Evolutionary conservation across 164 flowering plant species (phyloP).

Genomic region (Chimonanthus praecox): DNA sequence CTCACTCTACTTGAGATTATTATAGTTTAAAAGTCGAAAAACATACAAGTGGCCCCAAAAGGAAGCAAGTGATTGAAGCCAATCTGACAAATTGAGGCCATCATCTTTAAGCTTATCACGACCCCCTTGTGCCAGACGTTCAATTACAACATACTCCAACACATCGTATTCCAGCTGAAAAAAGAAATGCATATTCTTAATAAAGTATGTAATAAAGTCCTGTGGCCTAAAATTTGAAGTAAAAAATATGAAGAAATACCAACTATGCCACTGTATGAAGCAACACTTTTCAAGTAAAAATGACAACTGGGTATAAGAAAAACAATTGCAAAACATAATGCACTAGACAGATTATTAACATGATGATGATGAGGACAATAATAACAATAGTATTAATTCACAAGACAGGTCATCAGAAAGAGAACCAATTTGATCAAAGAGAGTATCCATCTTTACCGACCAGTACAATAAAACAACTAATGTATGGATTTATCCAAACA

Average conservation of each 20-base stretch:
- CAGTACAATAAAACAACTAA: too few relatives aligned
- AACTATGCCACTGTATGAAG: neutral
- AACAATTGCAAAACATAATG: neutral
- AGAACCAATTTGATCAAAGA: too few relatives aligned
- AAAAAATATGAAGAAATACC: neutral
- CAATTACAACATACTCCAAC: slow-evolving; percentile 98
- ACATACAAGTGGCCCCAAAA: slow-evolving; percentile 99
- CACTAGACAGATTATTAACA: too few relatives aligned
- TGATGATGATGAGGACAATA: neutral
- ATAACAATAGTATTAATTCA: too few relatives aligned
- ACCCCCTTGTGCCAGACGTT: slow-evolving; percentile 90
- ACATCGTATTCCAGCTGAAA: slow-evolving; percentile 93
- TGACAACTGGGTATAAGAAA: neutral
- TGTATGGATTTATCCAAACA: too few relatives aligned
- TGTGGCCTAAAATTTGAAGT: neutral
- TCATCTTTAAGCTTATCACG: slow-evolving; percentile 97
- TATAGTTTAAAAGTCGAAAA: slow-evolving; percentile 4
- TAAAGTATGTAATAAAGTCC: neutral
- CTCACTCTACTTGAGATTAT: slow-evolving; percentile 1
- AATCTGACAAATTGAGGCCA: slow-evolving; percentile 95
- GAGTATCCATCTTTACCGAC: too few relatives aligned
- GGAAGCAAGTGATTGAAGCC: slow-evolving; percentile 99
- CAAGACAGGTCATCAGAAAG: neutral
- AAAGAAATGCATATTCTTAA: slow-evolving; percentile 5
- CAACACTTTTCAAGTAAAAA: neutral